Base-by-base conservation (phyloP, 1,284 basidiomycete species). In the Mixia osmundae region DNA sequence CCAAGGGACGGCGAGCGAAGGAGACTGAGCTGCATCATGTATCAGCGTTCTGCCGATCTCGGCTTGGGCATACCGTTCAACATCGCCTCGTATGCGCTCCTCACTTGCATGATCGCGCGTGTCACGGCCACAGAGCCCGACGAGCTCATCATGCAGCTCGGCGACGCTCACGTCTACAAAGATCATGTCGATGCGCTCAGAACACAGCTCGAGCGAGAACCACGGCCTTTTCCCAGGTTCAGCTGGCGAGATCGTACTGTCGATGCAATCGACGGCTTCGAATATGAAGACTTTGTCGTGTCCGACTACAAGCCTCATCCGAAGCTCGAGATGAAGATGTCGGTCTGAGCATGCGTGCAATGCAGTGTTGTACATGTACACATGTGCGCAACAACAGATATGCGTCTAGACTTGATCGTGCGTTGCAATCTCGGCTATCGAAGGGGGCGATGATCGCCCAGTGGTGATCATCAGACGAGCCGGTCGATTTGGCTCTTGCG, bases 31-130 rank as follows among this genome's bases (percentile, higher is more conserved):
- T 95, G 87, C 55, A 67, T 95, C 36, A 91, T 97, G 83, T 95
- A 78, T 61, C 89, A 97, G 55, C 78, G 91, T 29, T 94, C 85
- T 5, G 89, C 87, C 30, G 89, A 97, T 54, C 67, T 95, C 5
- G 89, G 89, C 0, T 75, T 97, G 25, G 89, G 89, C 3, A 78
- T 94, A 35, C 89, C 89, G 0, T 97, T 97, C 68, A 97, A 97
- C 60, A 95, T 97, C 57, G 89, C 89, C 7, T 89, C 82, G 1
- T 97, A 97, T 55, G 78, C 91, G 2, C 67, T 97, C 14, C 68
- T 97, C 37, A 91, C 85, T 0, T 83, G 94, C 58, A 89, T 97
- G 78, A 71, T 97, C 45, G 89, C 89, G 10, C 71, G 71, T 20
- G 72, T 94, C 37, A 95, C 89, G 3, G 65, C 67, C 35, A 87